Evolutionary conservation across 2,329 filamentous ascomycete genomes (phyloP), one percentile per base, ranked within the genome.

Genomic region (Pseudocercospora ulei): DNA sequence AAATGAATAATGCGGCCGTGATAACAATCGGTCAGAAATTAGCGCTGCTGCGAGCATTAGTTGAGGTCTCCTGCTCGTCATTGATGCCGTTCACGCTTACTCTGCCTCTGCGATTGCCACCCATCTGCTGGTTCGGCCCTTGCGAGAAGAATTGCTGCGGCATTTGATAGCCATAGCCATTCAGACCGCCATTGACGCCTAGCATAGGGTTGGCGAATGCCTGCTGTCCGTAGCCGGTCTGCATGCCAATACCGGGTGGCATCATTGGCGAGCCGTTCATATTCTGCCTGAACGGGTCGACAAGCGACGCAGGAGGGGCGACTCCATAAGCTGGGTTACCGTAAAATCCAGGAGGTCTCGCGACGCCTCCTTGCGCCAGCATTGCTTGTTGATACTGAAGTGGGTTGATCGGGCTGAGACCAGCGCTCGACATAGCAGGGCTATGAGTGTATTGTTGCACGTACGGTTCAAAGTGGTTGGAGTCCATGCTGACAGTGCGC

Each of bases 321-420:
- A 46, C 47, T 4, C 53, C 54, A 38, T 54, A 57, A 8, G 43
- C 39, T 9, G 46, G 42, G 30, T 46, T 46, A 6, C 47, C 50
- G 47, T 56, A 61, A 44, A 54, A 58, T 6, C 53, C 56, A 19
- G 56, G 53, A 20, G 54, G 54, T 35, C 52, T 49, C 17, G 33
- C 44, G 31, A 49, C 44, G 62, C 41, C 68, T 53, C 28, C 47
- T 40, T 56, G 53, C 20, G 69, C 67, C 14, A 73, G 58, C 51
- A 73, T 67, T 20, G 65, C 64, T 53, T 70, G 67, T 50, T 76
- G 74, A 50, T 76, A 77, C 51, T 76, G 74, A 18, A 73, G 54
- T 16, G 71, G 68, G 31, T 50, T 54, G 35, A 57, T 54, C 4
- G 55, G 56, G 35, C 51, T 54, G 30, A 56, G 46, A 24, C 54